Evolutionary conservation across 352 stramenopile genomes (phyloP).

Genomic region (Phytophthora rubi): DNA sequence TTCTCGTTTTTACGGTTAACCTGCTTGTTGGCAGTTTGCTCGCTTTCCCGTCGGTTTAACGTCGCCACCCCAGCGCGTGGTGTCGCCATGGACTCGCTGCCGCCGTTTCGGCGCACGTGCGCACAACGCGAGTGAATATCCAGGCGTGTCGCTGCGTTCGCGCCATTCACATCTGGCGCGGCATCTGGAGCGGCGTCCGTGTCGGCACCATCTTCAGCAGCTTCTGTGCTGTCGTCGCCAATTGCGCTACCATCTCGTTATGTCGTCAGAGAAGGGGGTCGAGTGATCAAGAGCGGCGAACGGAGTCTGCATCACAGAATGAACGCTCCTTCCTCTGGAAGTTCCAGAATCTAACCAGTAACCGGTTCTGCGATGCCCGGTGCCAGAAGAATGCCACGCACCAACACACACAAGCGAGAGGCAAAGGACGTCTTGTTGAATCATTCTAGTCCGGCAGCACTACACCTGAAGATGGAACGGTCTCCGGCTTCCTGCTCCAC

Average conservation of each 20-base stretch:
- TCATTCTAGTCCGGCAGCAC: neutral
- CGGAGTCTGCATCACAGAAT: neutral
- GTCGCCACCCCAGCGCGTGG: neutral
- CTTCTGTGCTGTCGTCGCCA: conserved; percentile 24
- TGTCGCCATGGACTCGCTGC: neutral
- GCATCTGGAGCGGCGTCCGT: conserved; percentile 25
- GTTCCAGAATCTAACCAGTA: too few relatives aligned
- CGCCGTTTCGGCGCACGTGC: conserved; percentile 14
- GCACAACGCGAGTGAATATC: conserved; percentile 16
- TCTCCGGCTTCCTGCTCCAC: neutral
- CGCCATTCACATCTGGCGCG: conserved; percentile 23
- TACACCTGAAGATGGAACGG: neutral
- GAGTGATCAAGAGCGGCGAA: conserved; percentile 11
- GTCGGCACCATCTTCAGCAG: conserved; percentile 10
- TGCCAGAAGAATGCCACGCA: neutral
- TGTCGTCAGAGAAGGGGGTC: conserved; percentile 29
- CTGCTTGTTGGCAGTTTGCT: neutral
- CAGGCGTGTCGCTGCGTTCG: conserved; percentile 8
- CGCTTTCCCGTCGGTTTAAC: conserved; percentile 2
- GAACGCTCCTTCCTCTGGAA: too few relatives aligned
- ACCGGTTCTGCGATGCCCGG: too few relatives aligned
- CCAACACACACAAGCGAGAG: neutral
- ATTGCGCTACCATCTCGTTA: conserved; percentile 34
- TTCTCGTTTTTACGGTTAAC: conserved; percentile 20
- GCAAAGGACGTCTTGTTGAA: conserved; percentile 11